Conservation (phyloP, 2,329 filamentous ascomycete species). For the Curvularia hawaiiensis region DNA sequence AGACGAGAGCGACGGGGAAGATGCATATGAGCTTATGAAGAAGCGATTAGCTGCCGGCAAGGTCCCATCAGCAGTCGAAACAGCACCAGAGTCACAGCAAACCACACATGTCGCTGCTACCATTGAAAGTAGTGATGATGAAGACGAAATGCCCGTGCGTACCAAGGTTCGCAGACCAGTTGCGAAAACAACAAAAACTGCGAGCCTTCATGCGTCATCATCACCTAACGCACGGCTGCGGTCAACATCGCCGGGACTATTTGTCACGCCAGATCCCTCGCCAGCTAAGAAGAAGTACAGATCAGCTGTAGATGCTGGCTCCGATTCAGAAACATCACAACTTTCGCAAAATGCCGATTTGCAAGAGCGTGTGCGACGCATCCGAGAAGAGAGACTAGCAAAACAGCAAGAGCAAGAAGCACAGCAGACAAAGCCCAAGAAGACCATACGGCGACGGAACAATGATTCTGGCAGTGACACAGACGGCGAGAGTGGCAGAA, state of each 20-base stretch:
- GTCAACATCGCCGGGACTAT: slow-evolving; percentile 58
- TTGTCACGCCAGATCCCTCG: slow-evolving; percentile 58
- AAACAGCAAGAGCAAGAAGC: slow-evolving; percentile 62
- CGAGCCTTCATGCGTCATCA: slow-evolving; percentile 24
- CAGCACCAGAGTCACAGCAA: slow-evolving; percentile 10
- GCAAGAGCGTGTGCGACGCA: slow-evolving; percentile 73
- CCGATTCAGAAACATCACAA: slow-evolving; percentile 54
- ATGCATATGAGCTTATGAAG: slow-evolving; percentile 54
- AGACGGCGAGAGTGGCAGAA: slow-evolving; percentile 58
- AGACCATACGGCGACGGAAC: slow-evolving; percentile 23
- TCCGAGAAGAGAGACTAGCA: slow-evolving; percentile 71
- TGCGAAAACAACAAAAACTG: slow-evolving; percentile 16
- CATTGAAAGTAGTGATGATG: slow-evolving; percentile 32
- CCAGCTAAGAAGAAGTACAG: slow-evolving; percentile 41
- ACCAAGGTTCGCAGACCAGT: slow-evolving; percentile 21
- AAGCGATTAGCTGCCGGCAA: slow-evolving; percentile 50
- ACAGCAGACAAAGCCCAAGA: slow-evolving; percentile 47
- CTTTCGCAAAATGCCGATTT: slow-evolving; percentile 64
- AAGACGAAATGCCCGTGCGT: slow-evolving; percentile 38
- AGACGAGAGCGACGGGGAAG: slow-evolving; percentile 44
- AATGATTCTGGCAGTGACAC: slow-evolving; percentile 56
- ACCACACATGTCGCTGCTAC: slow-evolving; percentile 10
- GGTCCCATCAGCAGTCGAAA: slow-evolving; percentile 5
- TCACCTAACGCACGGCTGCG: slow-evolving; percentile 33
- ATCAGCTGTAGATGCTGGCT: slow-evolving; percentile 30